phyloP scores from a whole-genome alignment of 768 basidiomycete species.

The Termitomyces sp. region DNA sequence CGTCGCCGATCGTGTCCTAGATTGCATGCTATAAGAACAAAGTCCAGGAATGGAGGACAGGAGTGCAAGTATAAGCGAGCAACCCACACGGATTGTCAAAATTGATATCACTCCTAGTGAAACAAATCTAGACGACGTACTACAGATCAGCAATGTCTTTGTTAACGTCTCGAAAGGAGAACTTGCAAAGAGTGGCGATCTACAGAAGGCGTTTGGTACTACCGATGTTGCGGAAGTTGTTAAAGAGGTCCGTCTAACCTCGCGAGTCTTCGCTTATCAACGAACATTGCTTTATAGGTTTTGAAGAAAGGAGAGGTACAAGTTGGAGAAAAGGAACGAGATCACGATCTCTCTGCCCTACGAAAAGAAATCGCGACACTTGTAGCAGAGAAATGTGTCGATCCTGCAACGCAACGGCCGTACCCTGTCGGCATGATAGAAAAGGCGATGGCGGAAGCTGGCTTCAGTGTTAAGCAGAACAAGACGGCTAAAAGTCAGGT shows the following conservation, averaged over 20 bases:
- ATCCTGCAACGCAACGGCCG: conserved; percentile 84
- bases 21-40: conserved; percentile 99
- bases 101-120: conserved; percentile 47
- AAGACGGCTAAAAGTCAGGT: conserved; percentile 97
- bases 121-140: conserved; percentile 90
- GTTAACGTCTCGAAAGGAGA: conserved; percentile 96
- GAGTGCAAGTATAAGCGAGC: conserved; percentile 57
- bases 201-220: conserved; percentile 89
- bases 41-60: conserved; percentile 93
- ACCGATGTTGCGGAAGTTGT: conserved; percentile 68
- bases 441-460: conserved; percentile 94
- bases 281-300: conserved; percentile 51
- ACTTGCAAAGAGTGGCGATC: conserved; percentile 83
- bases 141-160: conserved; percentile 96
- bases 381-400: conserved; percentile 94
- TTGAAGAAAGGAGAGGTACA: conserved; percentile 95
- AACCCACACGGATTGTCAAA: neutral
- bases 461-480: conserved; percentile 83
- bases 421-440: conserved; percentile 96
- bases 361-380: conserved; percentile 90
- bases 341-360: conserved; percentile 80
- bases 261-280: neutral
- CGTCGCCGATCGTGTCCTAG: conserved; percentile 29
- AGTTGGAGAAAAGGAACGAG: conserved; percentile 94
- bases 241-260: conserved; percentile 59